A percentile compares a stretch with the other conserved stretches of the same genome.
These are phyloP conservation scores for Panicum miliaceum DNA, from an alignment of 176 grass and related monocot species.

Conservation along the genomic window DNA sequence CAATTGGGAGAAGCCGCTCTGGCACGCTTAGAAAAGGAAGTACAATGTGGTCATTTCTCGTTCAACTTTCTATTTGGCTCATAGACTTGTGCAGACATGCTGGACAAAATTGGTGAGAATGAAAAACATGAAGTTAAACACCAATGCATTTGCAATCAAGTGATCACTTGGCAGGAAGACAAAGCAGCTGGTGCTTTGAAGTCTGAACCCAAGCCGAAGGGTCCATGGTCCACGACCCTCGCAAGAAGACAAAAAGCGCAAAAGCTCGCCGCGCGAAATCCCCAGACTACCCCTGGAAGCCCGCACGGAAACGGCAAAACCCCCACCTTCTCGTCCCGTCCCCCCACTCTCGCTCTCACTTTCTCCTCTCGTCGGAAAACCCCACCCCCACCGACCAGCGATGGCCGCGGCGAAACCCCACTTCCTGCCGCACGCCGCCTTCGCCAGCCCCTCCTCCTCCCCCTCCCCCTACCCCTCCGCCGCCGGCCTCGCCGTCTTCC, in stretches of 20 bases:
- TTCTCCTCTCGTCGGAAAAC: background rate
- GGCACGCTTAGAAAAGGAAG: too few relatives aligned
- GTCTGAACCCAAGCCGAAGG: background rate
- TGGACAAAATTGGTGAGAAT: too few relatives aligned
- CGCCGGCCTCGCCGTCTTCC: conserved; percentile 29
- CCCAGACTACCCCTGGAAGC: conserved; percentile 14
- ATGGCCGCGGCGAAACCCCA: conserved; percentile 31
- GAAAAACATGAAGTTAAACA: too few relatives aligned
- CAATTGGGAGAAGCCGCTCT: too few relatives aligned
- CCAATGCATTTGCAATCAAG: too few relatives aligned
- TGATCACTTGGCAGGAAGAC: too few relatives aligned
- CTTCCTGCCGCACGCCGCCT: conserved; percentile 37
- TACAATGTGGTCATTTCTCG: too few relatives aligned
- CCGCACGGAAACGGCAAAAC: conserved; percentile 34
- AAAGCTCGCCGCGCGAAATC: conserved; percentile 11
- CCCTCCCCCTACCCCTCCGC: background rate
- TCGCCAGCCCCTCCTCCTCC: background rate
- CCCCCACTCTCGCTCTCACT: background rate
- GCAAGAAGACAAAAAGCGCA: conserved; percentile 25
- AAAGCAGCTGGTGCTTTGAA: too few relatives aligned
- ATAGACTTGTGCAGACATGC: too few relatives aligned
- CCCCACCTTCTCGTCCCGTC: background rate
- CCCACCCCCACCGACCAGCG: background rate
- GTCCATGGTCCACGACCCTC: background rate
- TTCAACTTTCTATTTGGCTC: too few relatives aligned